These are phyloP conservation scores for Exophiala lecanii-corni DNA, from an alignment of 2,329 filamentous ascomycete species.

Conservation along the genomic window DNA sequence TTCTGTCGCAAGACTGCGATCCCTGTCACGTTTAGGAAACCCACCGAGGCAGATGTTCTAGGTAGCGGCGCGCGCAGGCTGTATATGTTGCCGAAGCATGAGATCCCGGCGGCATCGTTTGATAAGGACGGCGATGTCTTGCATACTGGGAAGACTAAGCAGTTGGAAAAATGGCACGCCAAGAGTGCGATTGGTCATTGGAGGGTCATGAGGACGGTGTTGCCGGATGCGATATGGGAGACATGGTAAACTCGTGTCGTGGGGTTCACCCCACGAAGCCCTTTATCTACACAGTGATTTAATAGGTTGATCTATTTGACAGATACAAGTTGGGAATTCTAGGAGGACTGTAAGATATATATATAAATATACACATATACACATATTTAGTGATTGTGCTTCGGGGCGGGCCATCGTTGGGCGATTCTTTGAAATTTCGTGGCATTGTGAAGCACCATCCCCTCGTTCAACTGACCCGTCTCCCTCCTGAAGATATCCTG, in stretches of 20 bases:
- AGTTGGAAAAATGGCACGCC: conserved; percentile 67
- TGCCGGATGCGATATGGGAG: conserved; percentile 79
- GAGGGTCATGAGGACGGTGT: conserved; percentile 80
- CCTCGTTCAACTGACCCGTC: conserved; percentile 42
- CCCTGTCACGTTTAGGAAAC: conserved; percentile 61
- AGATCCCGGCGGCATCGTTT: conserved; percentile 53
- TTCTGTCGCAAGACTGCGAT: conserved; percentile 69
- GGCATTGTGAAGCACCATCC: conserved; percentile 45
- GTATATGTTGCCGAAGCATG: conserved; percentile 68
- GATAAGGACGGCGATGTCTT: conserved; percentile 51
- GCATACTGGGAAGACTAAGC: conserved; percentile 58
- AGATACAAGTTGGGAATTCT: no score
- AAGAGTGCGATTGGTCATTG: conserved; percentile 80
- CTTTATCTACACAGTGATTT: no score
- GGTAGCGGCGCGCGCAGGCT: conserved; percentile 64
- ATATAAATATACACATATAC: background rate
- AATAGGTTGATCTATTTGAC: no score
- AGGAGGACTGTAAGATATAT: background rate
- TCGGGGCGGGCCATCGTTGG: conserved; percentile 38
- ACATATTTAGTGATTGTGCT: conserved; percentile 41
- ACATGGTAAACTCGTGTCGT: conserved; percentile 65
- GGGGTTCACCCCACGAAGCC: no score
- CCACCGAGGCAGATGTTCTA: conserved; percentile 63
- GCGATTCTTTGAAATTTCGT: conserved; percentile 46
- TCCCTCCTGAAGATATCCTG: conserved; percentile 48